Base-by-base conservation (phyloP, 495 filamentous ascomycete species). In the Evernia prunastri region DNA sequence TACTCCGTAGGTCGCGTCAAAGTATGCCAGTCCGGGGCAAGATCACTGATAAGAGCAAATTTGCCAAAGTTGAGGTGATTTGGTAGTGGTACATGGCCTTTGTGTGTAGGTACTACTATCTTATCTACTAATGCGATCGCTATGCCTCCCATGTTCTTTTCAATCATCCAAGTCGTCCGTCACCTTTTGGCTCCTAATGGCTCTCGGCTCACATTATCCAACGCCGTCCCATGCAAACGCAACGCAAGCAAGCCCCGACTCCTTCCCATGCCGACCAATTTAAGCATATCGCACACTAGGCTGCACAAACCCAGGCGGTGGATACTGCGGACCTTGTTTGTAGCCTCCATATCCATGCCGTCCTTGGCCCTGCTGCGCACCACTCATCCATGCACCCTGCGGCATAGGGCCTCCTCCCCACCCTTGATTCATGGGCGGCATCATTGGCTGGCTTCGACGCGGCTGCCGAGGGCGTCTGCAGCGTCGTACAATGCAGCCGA, bases 401-500 rank as follows among this genome's bases (percentile, higher is more conserved):
- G 63, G 65, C 29, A 59, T 57, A 4, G 69, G 61, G 23, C 20
- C 35, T 33, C 58, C 69, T 45, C 51, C 67, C 69, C 69, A 69
- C 13, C 65, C 67, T 37, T 66, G 64, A 54, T 68, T 63, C 58
- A 70, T 64, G 36, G 64, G 57, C 27, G 64, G 68, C 43, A 45
- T 36, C 15, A 56, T 60, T 5, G 65, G 63, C 35, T 68, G 64
- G 3, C 29, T 57, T 23, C 64, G 59, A 10, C 67, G 60, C n/a
- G 63, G 70, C 29, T 72, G 72, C 25, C 72, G 58, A 63, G 71
- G 68, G 5, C 79, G 76, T 31, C 85, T 76, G 67, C 83, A 88
- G 31, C 81, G 79, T 56, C 76, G 80, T 57, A 79, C 75, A 65
- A 83, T 78, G 70, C 88, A 91, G 63, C 76, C 78, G 31, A 85